phyloP scores from a whole-genome alignment of 2,329 filamentous ascomycete species.

The Byssoonygena ceratinophila region DNA sequence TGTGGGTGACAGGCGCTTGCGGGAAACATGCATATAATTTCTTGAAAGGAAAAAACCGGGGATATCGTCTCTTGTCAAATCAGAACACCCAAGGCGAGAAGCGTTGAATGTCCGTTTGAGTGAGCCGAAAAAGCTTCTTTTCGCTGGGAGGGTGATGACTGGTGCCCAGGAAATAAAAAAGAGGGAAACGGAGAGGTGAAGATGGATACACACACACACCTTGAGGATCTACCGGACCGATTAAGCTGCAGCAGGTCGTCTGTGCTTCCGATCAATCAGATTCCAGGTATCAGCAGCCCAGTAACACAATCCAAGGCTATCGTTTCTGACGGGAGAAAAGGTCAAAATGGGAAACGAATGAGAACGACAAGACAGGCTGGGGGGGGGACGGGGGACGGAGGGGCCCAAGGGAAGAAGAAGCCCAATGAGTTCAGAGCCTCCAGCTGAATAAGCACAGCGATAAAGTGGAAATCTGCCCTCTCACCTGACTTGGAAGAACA shows the following conservation, averaged over 20 bases:
- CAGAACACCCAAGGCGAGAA: background rate
- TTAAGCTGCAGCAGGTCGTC: background rate
- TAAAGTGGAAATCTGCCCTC: background rate
- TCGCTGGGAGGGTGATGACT: slow-evolving; percentile 2
- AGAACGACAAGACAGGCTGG: background rate
- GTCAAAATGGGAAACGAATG: background rate
- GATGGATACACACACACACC: background rate
- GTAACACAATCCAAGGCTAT: background rate
- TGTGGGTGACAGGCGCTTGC: background rate
- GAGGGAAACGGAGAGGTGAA: background rate
- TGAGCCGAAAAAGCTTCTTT: slow-evolving; percentile 1
- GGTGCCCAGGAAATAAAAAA: slow-evolving; percentile 8
- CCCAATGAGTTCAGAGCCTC: slow-evolving; percentile 1
- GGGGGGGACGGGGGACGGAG: background rate
- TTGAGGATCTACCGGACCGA: slow-evolving; percentile 4
- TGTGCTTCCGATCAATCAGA: slow-evolving; percentile 5
- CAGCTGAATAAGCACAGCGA: background rate
- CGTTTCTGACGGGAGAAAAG: background rate
- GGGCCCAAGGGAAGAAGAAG: too few species aligned
- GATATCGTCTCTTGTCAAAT: background rate
- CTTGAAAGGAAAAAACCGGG: background rate
- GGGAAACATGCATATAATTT: slow-evolving; percentile 1
- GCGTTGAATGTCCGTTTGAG: background rate
- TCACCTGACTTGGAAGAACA: background rate
- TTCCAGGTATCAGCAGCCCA: background rate